Evolutionary conservation across 306 rosid species (phyloP).

Genomic region (Fagus sylvatica): DNA sequence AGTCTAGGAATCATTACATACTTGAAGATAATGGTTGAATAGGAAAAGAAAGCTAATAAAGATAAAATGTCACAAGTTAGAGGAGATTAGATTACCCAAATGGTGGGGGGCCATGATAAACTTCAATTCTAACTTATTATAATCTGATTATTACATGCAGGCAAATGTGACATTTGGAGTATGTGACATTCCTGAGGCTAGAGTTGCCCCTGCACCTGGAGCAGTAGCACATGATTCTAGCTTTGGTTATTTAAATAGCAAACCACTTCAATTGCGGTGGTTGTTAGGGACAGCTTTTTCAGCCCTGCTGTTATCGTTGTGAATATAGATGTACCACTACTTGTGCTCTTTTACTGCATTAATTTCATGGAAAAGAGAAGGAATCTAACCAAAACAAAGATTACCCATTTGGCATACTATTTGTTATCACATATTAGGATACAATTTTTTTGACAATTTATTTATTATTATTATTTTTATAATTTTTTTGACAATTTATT

Average conservation of each 20-base stretch:
- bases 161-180: slow-evolving; percentile 56
- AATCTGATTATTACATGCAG: slow-evolving; percentile 37
- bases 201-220: slow-evolving; percentile 19
- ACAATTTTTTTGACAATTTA: too few relatives aligned
- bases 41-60: not conserved
- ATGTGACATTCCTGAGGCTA: slow-evolving; percentile 53
- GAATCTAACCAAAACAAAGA: slow-evolving; percentile 1
- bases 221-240: slow-evolving; percentile 7
- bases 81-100: not conserved
- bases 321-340: not conserved
- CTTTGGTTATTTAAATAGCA: slow-evolving; percentile 31
- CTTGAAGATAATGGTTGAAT: not conserved
- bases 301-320: slow-evolving; percentile 29
- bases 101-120: not conserved
- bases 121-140: not conserved
- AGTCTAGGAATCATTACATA: not conserved
- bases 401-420: not conserved
- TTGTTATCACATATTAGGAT: too few relatives aligned
- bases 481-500: too few relatives aligned
- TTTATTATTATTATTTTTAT: too few relatives aligned
- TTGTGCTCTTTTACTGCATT: not conserved
- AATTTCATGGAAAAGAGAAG: not conserved
- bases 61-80: not conserved
- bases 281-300: slow-evolving; percentile 27
- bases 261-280: slow-evolving; percentile 31